Percentiles rank a stretch among this genome's conserved stretches.
Evolutionary conservation across 345 rosid species (phyloP).

Genomic region (Heritiera littoralis): DNA sequence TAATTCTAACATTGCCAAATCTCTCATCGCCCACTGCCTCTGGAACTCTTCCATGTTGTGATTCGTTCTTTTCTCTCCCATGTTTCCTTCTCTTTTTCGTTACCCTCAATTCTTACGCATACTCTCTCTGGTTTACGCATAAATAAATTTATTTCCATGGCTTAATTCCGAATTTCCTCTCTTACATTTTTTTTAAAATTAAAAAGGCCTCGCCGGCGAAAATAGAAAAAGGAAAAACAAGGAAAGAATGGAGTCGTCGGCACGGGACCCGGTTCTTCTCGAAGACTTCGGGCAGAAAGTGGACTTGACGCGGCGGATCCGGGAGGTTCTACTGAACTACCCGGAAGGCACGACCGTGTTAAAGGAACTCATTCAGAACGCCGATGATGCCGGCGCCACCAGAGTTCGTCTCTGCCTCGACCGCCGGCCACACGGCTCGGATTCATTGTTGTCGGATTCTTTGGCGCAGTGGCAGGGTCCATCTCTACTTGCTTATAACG

Average conservation of each 20-base stretch:
- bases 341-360: constrained; percentile 95
- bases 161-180: neutral
- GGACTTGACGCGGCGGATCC: constrained; percentile 93
- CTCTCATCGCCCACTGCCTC: neutral
- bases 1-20: neutral
- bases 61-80: no score
- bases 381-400: constrained; percentile 96
- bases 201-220: neutral
- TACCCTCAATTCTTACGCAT: neutral
- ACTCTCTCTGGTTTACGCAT: neutral
- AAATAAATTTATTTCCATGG: neutral
- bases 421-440: constrained; percentile 58
- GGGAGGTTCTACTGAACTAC: constrained; percentile 89
- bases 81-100: neutral
- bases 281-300: constrained; percentile 99
- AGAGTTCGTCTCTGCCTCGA: constrained; percentile 83
- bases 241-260: constrained; percentile 46
- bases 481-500: constrained; percentile 76
- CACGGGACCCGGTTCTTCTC: constrained; percentile 47
- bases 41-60: no score
- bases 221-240: no score
- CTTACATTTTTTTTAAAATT: neutral
- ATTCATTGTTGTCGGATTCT: constrained; percentile 60
- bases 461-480: constrained; percentile 89
- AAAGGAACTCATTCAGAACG: constrained; percentile 92